Conservation (phyloP, 169 alveolate species). For the Eimeria falciformis region DNA sequence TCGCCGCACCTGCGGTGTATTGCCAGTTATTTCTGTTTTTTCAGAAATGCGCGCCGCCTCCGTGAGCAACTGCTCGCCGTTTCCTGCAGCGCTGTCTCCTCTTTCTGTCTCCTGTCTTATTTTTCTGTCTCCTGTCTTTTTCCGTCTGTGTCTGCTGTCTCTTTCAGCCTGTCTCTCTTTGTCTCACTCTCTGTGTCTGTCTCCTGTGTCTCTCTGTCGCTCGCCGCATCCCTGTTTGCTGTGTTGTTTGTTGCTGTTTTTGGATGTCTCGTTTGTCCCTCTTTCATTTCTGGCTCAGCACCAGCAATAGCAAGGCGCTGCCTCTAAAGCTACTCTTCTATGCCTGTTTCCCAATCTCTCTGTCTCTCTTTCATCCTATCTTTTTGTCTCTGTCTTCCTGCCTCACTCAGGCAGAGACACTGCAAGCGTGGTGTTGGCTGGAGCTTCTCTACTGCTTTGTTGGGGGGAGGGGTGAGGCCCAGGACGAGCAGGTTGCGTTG, state of each 20-base stretch:
- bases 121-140: neutral
- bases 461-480: neutral
- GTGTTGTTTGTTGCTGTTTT: too few relatives aligned
- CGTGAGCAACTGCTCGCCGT: constrained; percentile 26
- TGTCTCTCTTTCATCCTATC: neutral
- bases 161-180: neutral
- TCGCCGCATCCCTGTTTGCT: too few relatives aligned
- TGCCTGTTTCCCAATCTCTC: neutral
- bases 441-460: neutral
- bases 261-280: too few relatives aligned
- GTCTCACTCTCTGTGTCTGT: neutral
- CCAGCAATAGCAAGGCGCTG: too few relatives aligned
- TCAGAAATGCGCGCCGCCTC: constrained; percentile 38
- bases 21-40: constrained; percentile 30
- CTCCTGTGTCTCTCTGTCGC: too few relatives aligned
- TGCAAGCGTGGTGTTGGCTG: constrained; percentile 41
- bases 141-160: neutral
- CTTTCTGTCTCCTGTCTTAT: neutral
- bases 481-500: neutral
- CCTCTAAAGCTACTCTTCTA: neutral
- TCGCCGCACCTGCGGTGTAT: neutral
- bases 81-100: neutral
- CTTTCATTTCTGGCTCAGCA: too few relatives aligned
- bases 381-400: neutral
- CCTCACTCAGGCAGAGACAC: constrained; percentile 25